These are phyloP conservation scores for Magnolia sinica DNA, from an alignment of 164 flowering plant genomes.

Conservation along the genomic window DNA sequence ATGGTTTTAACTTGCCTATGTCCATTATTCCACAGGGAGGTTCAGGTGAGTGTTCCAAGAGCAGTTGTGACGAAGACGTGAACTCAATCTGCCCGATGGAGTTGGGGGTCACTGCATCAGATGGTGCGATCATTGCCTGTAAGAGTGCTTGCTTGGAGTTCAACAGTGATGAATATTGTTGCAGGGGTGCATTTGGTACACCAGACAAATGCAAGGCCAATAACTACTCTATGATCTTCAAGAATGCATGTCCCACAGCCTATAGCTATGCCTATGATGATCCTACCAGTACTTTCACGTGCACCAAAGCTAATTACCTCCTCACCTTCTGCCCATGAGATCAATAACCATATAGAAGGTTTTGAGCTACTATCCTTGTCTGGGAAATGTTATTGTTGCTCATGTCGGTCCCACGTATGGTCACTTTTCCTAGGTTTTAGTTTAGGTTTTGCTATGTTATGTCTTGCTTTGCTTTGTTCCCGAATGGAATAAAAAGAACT, in stretches of 20 bases:
- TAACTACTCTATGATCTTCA: slow-evolving; percentile 21
- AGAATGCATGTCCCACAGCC: slow-evolving; percentile 30
- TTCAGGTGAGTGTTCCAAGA: slow-evolving; percentile 5
- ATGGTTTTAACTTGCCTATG: slow-evolving; percentile 31
- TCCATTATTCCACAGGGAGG: slow-evolving; percentile 10
- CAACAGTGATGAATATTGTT: slow-evolving; percentile 25
- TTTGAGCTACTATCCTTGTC: no score
- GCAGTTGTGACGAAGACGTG: slow-evolving; percentile 14
- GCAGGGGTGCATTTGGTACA: slow-evolving; percentile 11
- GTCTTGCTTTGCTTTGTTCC: no score
- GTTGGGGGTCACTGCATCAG: slow-evolving; percentile 9
- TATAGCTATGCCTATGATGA: slow-evolving; percentile 33
- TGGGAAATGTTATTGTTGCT: no score
- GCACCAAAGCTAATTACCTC: slow-evolving; percentile 22
- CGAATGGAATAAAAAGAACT: no score
- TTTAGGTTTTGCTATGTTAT: no score
- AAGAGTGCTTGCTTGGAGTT: slow-evolving; percentile 27
- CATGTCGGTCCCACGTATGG: no score
- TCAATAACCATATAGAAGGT: background rate
- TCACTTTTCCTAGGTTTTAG: no score
- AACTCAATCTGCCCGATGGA: slow-evolving; percentile 24
- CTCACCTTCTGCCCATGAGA: slow-evolving; percentile 27
- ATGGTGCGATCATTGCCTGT: slow-evolving; percentile 24
- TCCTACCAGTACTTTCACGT: slow-evolving; percentile 21
- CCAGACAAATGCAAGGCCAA: slow-evolving; percentile 24